These are phyloP conservation scores for Cicer yamashitae DNA, from an alignment of 306 rosid genomes.

Conservation along the genomic window DNA sequence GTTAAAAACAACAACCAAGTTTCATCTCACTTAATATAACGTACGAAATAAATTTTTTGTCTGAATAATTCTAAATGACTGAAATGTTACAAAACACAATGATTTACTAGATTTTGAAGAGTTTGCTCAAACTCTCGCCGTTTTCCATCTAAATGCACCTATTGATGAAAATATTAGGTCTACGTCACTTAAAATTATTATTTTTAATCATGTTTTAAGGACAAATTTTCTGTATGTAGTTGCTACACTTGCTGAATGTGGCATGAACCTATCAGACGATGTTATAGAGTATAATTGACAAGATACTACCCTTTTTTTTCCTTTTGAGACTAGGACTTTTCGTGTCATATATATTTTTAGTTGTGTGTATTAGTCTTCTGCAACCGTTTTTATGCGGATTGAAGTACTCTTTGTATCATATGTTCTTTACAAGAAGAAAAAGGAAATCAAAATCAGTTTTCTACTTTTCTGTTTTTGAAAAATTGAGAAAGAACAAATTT, in stretches of 20 bases:
- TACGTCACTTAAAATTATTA: constrained; percentile 49
- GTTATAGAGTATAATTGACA: constrained; percentile 98
- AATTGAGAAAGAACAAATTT: too few species aligned
- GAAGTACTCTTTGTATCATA: too few species aligned
- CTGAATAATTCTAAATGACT: neutral
- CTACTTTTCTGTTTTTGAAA: too few species aligned
- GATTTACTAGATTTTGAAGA: constrained; percentile 97
- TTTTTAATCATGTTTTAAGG: neutral
- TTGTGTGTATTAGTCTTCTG: too few species aligned
- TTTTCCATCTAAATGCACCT: constrained; percentile 97
- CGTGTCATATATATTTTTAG: neutral
- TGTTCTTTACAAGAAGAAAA: too few species aligned
- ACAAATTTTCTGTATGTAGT: constrained; percentile 53
- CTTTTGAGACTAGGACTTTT: constrained; percentile 3
- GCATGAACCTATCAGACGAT: constrained; percentile 99
- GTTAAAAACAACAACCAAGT: neutral
- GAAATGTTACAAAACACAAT: constrained; percentile 85
- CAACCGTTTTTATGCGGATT: too few species aligned
- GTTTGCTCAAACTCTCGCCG: constrained; percentile 96
- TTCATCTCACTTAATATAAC: neutral
- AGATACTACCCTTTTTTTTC: constrained; percentile 56
- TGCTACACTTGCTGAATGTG: constrained; percentile 99
- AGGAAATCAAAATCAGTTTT: too few species aligned
- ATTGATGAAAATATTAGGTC: constrained; percentile 92
- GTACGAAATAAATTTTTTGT: neutral